Percentiles rank a stretch among this genome's conserved stretches.
Conservation (phyloP, 2,329 filamentous ascomycete species). For the Cladorrhinum sp. region DNA sequence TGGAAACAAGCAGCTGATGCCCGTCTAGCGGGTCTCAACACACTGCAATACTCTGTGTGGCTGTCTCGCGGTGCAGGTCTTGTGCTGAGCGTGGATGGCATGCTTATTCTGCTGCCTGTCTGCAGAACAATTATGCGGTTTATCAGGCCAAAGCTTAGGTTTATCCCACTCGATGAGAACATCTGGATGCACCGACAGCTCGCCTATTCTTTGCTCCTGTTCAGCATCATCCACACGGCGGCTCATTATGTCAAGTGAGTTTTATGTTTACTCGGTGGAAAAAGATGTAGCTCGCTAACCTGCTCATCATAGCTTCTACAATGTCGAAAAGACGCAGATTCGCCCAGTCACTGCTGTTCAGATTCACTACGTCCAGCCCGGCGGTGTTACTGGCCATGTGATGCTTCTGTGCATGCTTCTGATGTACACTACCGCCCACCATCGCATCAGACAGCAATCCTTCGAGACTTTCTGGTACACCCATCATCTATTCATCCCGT, state of each 20-base stretch:
- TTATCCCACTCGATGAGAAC: constrained; percentile 91
- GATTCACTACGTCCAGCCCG: constrained; percentile 86
- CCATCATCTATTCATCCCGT: constrained; percentile 97
- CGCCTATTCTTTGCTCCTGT: constrained; percentile 84
- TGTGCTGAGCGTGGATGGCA: constrained; percentile 77
- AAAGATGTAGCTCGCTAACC: constrained; percentile 26
- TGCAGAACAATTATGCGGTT: constrained; percentile 86
- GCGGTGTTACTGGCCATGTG: constrained; percentile 91
- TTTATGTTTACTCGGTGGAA: neutral
- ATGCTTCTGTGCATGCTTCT: constrained; percentile 99
- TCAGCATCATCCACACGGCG: constrained; percentile 70
- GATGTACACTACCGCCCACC: constrained; percentile 95
- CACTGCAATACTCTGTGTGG: constrained; percentile 86
- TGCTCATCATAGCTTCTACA: constrained; percentile 72
- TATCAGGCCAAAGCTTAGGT: constrained; percentile 81
- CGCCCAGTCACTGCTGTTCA: constrained; percentile 77
- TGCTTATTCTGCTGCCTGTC: constrained; percentile 89
- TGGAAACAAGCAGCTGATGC: constrained; percentile 69
- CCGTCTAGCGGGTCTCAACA: constrained; percentile 74
- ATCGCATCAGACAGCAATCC: constrained; percentile 90
- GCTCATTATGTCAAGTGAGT: constrained; percentile 82
- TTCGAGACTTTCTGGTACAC: constrained; percentile 99
- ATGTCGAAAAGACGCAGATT: constrained; percentile 82
- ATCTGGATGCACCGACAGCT: constrained; percentile 96
- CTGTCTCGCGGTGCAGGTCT: constrained; percentile 90